A percentile compares a stretch with the other conserved stretches of the same genome.
Evolutionary conservation across 2,329 filamentous ascomycete genomes (phyloP).

Genomic region (Ophiostoma perfectum): DNA sequence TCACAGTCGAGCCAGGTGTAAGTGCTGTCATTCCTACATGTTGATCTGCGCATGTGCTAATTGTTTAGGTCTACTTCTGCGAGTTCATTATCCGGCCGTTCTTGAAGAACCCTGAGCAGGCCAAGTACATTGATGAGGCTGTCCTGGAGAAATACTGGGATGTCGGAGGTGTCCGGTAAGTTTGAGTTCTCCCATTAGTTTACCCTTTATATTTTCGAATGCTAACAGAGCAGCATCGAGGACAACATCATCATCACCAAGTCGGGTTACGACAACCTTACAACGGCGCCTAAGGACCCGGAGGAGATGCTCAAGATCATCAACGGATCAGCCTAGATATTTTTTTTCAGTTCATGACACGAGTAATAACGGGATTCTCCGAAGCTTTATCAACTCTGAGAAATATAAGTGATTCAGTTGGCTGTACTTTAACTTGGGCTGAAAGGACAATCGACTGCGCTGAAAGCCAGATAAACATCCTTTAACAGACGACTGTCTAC

Average conservation of each 20-base stretch:
- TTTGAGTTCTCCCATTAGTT: constrained; percentile 21
- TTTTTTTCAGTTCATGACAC: background rate
- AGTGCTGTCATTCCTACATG: constrained; percentile 33
- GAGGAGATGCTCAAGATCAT: constrained; percentile 54
- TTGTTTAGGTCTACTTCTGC: constrained; percentile 74
- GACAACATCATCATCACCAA: constrained; percentile 61
- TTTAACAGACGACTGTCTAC: background rate
- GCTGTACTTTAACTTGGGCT: background rate
- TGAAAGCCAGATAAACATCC: background rate
- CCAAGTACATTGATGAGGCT: constrained; percentile 67
- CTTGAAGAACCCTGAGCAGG: constrained; percentile 64
- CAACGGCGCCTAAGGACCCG: constrained; percentile 58
- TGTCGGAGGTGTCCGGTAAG: constrained; percentile 66
- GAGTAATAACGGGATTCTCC: too few relatives aligned
- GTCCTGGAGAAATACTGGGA: constrained; percentile 77
- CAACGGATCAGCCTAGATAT: constrained; percentile 16
- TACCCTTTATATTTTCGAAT: too few relatives aligned
- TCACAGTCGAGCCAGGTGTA: constrained; percentile 92
- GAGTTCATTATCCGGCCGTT: constrained; percentile 81
- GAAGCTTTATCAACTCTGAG: background rate
- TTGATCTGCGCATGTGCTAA: background rate
- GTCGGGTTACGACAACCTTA: constrained; percentile 58
- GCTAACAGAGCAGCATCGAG: constrained; percentile 42
- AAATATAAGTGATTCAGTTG: background rate
- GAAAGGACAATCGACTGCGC: background rate